These are phyloP conservation scores for Phytophthora sp. DNA, from an alignment of 352 stramenopile genomes.

Conservation along the genomic window DNA sequence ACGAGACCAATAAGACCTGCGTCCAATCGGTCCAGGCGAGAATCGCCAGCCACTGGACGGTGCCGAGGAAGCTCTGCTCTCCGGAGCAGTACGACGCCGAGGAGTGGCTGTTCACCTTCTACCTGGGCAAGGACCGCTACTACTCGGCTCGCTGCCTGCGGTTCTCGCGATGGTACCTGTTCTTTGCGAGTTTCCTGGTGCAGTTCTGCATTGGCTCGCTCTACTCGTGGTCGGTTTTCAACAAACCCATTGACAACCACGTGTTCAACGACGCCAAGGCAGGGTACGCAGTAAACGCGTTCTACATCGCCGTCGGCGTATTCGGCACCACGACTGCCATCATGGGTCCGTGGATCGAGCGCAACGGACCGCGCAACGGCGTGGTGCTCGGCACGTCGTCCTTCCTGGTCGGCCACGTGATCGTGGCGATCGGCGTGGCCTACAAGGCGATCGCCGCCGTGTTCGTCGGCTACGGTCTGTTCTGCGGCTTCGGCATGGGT, in stretches of 20 bases:
- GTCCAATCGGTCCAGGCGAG: conserved; percentile 13
- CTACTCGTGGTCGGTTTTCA: conserved; percentile 79
- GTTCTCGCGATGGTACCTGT: conserved; percentile 73
- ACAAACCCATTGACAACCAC: conserved; percentile 64
- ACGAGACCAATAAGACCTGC: conserved; percentile 14
- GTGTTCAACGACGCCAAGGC: conserved; percentile 50
- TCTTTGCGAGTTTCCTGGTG: conserved; percentile 66
- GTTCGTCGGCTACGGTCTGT: conserved; percentile 71
- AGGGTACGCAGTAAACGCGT: conserved; percentile 63
- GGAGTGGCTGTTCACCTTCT: conserved; percentile 63
- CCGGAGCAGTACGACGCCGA: conserved; percentile 67
- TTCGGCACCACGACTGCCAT: conserved; percentile 70
- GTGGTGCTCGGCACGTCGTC: conserved; percentile 53
- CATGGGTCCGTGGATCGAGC: conserved; percentile 79
- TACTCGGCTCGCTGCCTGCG: conserved; percentile 38
- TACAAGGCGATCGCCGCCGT: conserved; percentile 50
- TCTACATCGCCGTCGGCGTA: conserved; percentile 71
- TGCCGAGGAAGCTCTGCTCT: conserved; percentile 47
- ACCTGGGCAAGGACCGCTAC: conserved; percentile 63
- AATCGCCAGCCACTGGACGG: conserved; percentile 58
- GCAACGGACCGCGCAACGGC: conserved; percentile 56
- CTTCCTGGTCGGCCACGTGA: conserved; percentile 56
- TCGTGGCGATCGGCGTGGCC: conserved; percentile 52
- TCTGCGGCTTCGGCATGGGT: conserved; percentile 69
- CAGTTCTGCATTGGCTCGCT: conserved; percentile 77